Conservation (phyloP, 208 protist genomes). For the Naegleria fowleri region DNA sequence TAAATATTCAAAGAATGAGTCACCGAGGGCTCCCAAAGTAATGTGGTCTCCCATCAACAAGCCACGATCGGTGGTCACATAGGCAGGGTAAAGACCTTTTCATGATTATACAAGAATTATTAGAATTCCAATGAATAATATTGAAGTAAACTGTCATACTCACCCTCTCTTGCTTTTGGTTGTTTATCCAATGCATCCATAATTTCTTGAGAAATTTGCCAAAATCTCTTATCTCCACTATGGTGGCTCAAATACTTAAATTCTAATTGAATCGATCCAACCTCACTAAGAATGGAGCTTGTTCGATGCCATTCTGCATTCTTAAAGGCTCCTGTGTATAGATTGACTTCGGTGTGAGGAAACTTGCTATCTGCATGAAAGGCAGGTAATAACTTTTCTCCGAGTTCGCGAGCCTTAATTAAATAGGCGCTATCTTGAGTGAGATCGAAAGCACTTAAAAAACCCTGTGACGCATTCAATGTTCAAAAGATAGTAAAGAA, state of each 20-base stretch:
- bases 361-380: slow-evolving; percentile 39
- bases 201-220: not conserved
- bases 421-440: slow-evolving; percentile 45
- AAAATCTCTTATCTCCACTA: not conserved
- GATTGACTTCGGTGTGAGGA: slow-evolving; percentile 31
- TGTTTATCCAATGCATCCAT: not conserved
- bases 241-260: not conserved
- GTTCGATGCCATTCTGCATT: not conserved
- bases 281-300: not conserved
- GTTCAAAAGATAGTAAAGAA: not conserved
- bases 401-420: slow-evolving; percentile 46
- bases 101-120: too few relatives aligned
- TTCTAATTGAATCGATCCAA: slow-evolving; percentile 9
- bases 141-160: too few relatives aligned
- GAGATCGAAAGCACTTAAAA: slow-evolving; percentile 62
- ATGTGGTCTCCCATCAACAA: not conserved
- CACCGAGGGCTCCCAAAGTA: slow-evolving; percentile 46
- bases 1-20: slow-evolving; percentile 55
- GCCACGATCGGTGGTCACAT: not conserved
- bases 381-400: slow-evolving; percentile 46
- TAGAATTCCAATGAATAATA: too few relatives aligned
- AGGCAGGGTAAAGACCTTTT: not conserved
- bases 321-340: not conserved
- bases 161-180: not conserved
- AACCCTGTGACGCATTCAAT: slow-evolving; percentile 63